phyloP scores from a whole-genome alignment of 1,284 basidiomycete species.

The Puccinia novopanici region DNA sequence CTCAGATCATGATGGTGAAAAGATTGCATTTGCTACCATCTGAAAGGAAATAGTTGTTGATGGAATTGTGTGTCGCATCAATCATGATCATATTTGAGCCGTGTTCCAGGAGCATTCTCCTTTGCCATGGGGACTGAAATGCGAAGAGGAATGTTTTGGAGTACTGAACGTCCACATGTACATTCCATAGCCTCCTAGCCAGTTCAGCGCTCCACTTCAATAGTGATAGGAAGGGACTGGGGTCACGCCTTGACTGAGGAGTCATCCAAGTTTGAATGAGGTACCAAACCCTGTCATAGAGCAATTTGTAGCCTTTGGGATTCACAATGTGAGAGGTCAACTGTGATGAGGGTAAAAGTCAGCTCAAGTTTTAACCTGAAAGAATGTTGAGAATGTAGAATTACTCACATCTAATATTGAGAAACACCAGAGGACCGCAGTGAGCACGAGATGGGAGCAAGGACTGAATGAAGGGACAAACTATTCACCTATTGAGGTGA shows the following conservation, averaged over 20 bases:
- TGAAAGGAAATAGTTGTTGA: neutral
- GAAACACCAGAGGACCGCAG: no score
- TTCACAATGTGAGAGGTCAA: no score
- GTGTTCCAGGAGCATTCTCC: neutral
- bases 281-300: neutral
- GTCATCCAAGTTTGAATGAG: neutral
- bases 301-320: neutral
- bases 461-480: no score
- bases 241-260: neutral
- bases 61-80: neutral
- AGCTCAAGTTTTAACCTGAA: no score
- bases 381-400: no score
- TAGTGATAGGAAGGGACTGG: neutral
- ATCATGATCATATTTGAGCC: no score
- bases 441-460: no score
- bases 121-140: neutral
- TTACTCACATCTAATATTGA: no score
- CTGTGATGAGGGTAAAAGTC: no score
- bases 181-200: no score
- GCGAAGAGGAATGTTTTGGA: neutral
- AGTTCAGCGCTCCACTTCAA: neutral
- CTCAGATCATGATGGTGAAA: slow-evolving; percentile 1
- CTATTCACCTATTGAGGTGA: no score
- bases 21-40: neutral
- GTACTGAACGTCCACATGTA: neutral